Percentiles rank a stretch among this genome's conserved stretches.
These are phyloP conservation scores for Zalaria sp. DNA, from an alignment of 2,329 filamentous ascomycete genomes.

Conservation along the genomic window DNA sequence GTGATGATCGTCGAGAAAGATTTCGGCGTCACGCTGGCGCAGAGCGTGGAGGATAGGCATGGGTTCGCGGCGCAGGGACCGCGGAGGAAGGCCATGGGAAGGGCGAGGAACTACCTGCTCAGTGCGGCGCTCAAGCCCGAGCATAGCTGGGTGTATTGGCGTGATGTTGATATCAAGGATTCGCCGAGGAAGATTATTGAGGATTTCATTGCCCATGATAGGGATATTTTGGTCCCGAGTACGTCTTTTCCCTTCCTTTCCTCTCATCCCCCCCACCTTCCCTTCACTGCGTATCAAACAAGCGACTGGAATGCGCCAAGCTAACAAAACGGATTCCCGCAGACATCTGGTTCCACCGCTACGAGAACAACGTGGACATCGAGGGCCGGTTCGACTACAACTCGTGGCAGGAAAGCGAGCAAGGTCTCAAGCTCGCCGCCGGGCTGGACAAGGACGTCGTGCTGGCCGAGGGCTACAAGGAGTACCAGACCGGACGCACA, in stretches of 20 bases:
- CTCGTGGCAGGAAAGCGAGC: conserved; percentile 91
- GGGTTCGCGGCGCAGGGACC: conserved; percentile 78
- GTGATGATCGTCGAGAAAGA: conserved; percentile 82
- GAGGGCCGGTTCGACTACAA: conserved; percentile 99
- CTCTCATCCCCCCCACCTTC: not conserved
- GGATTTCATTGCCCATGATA: conserved; percentile 88
- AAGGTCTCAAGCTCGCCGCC: conserved; percentile 60
- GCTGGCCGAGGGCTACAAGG: conserved; percentile 85
- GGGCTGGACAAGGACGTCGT: conserved; percentile 66
- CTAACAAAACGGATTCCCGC: conserved; percentile 2
- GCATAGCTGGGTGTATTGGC: conserved; percentile 98
- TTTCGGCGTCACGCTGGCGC: conserved; percentile 62
- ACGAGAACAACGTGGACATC: conserved; percentile 63
- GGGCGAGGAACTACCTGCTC: conserved; percentile 83
- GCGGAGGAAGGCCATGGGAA: conserved; percentile 77
- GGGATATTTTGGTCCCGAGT: conserved; percentile 91
- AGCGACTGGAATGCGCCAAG: not conserved
- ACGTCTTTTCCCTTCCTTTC: conserved; percentile 26
- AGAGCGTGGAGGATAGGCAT: conserved; percentile 72
- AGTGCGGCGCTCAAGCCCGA: conserved; percentile 74
- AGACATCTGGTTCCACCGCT: conserved; percentile 98
- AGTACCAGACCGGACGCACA: conserved; percentile 78
- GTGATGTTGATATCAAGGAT: conserved; percentile 91
- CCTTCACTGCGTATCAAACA: too few species aligned
- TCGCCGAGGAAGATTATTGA: conserved; percentile 78